These are phyloP conservation scores for Penicillium lagena DNA, from an alignment of 495 filamentous ascomycete genomes.

Conservation along the genomic window DNA sequence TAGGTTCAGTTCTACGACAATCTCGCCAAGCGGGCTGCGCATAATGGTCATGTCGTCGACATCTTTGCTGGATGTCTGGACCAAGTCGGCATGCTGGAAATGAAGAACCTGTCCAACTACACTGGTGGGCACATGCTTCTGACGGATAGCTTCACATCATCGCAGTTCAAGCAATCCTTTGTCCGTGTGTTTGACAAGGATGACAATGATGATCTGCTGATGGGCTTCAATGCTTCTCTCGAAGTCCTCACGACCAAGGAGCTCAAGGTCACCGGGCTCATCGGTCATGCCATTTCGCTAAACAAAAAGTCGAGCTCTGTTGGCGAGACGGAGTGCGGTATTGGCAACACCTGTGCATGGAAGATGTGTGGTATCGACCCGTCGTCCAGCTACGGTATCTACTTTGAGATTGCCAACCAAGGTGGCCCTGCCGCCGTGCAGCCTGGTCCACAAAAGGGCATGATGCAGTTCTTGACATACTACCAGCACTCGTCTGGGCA, in stretches of 20 bases:
- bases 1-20: constrained; percentile 84
- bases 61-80: constrained; percentile 98
- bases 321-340: constrained; percentile 96
- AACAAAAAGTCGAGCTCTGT: constrained; percentile 98
- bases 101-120: constrained; percentile 95
- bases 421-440: constrained; percentile 81
- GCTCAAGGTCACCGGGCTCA: constrained; percentile 95
- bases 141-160: constrained; percentile 97
- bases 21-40: constrained; percentile 90
- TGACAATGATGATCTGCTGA: constrained; percentile 83
- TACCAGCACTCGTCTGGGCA: constrained; percentile 97
- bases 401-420: constrained; percentile 97
- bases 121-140: constrained; percentile 98
- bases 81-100: constrained; percentile 95
- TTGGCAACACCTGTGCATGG: constrained; percentile 98
- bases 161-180: constrained; percentile 99
- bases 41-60: constrained; percentile 96
- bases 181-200: constrained; percentile 97
- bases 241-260: constrained; percentile 98
- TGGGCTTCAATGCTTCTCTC: constrained; percentile 97
- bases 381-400: constrained; percentile 86
- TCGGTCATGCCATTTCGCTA: constrained; percentile 91
- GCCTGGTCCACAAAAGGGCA: constrained; percentile 81
- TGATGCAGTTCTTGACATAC: constrained; percentile 99
- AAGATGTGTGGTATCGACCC: constrained; percentile 99